phyloP scores from a whole-genome alignment of 139 green algal genomes.

The Asterochloris erici region DNA sequence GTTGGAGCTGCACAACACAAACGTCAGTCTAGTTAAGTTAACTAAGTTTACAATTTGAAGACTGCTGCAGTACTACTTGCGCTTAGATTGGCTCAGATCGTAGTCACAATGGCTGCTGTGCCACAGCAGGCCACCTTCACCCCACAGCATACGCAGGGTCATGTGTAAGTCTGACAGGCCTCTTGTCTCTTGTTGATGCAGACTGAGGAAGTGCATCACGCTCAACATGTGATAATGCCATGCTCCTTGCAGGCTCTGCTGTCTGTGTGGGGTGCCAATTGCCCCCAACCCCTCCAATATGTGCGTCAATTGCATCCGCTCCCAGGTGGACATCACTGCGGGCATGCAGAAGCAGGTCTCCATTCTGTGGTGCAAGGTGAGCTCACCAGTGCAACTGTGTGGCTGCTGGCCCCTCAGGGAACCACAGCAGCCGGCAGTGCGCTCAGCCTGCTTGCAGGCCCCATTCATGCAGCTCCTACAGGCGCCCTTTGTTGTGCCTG shows the following conservation, averaged over 20 bases:
- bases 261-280: constrained; percentile 90
- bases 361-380: constrained; percentile 27
- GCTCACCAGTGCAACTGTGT: too few relatives aligned
- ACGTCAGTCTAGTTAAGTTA: neutral
- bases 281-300: constrained; percentile 94
- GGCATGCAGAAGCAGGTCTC: constrained; percentile 81
- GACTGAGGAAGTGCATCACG: too few relatives aligned
- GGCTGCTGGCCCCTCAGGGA: too few relatives aligned
- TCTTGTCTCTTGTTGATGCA: neutral
- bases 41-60: neutral
- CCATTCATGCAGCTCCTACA: neutral
- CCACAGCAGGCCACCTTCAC: constrained; percentile 17
- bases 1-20: neutral
- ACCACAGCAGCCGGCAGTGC: neutral
- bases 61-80: neutral
- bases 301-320: constrained; percentile 96
- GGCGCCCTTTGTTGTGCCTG: neutral
- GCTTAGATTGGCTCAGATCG: too few relatives aligned
- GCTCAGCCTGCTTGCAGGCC: neutral
- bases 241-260: constrained; percentile 68
- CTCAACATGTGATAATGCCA: neutral
- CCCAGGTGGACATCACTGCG: constrained; percentile 97
- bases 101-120: neutral
- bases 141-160: constrained; percentile 54
- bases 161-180: constrained; percentile 62